These are phyloP conservation scores for Dianthus caryophyllus DNA, from an alignment of 148 eudicot genomes.

Conservation along the genomic window DNA sequence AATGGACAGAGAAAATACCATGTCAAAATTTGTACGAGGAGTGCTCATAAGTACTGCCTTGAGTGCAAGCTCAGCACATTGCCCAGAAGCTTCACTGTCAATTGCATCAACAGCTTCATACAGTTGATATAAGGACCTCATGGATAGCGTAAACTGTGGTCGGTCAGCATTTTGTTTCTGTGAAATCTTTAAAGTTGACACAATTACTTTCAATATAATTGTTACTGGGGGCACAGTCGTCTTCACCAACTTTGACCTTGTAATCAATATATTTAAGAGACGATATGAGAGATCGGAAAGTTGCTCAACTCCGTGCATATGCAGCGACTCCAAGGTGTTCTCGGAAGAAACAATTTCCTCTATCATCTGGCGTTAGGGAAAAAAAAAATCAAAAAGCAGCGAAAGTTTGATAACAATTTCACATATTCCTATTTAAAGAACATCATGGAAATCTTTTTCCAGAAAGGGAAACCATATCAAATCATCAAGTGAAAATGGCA, in stretches of 20 bases:
- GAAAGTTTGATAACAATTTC: neutral
- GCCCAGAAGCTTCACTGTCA: constrained; percentile 24
- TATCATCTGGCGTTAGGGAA: constrained; percentile 40
- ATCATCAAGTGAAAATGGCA: neutral
- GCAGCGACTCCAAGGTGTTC: constrained; percentile 58
- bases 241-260: constrained; percentile 31
- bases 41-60: constrained; percentile 60
- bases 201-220: constrained; percentile 42
- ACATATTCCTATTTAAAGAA: neutral
- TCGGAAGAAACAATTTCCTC: constrained; percentile 40
- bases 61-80: constrained; percentile 49
- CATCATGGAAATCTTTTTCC: neutral
- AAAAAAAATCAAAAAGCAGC: neutral
- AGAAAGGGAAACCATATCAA: neutral
- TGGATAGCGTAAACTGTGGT: constrained; percentile 65
- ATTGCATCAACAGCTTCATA: constrained; percentile 43
- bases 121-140: constrained; percentile 48
- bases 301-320: constrained; percentile 64
- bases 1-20: constrained; percentile 46
- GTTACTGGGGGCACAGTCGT: constrained; percentile 23
- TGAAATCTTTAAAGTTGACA: constrained; percentile 53
- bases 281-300: constrained; percentile 69
- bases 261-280: constrained; percentile 50
- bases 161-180: constrained; percentile 51
- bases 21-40: constrained; percentile 43